phyloP scores from a whole-genome alignment of 768 basidiomycete species.

The Hygrophorus pudorinus region DNA sequence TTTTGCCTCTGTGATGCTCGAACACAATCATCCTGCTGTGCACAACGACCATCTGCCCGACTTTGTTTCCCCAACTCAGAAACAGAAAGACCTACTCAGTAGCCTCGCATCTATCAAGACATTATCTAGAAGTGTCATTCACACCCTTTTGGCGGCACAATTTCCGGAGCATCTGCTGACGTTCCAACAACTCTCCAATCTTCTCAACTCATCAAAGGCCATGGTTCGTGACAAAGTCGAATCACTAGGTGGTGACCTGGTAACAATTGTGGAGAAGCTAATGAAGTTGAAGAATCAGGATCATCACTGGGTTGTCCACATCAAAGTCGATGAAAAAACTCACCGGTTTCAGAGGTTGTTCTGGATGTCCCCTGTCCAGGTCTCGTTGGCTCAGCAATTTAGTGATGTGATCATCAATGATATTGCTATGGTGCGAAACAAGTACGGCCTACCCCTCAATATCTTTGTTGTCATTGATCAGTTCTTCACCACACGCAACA shows the following conservation, averaged over 20 bases:
- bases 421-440: slow-evolving; percentile 19
- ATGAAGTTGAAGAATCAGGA: no score
- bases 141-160: neutral
- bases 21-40: no score
- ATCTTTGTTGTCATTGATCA: slow-evolving; percentile 24
- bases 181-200: slow-evolving; percentile 21
- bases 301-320: no score
- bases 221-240: slow-evolving; percentile 12
- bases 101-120: no score
- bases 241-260: slow-evolving; percentile 19
- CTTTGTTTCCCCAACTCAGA: no score
- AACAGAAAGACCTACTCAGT: no score
- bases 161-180: slow-evolving; percentile 11
- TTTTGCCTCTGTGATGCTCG: no score
- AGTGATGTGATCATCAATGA: slow-evolving; percentile 24
- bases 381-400: slow-evolving; percentile 12
- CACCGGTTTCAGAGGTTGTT: slow-evolving; percentile 14
- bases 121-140: no score
- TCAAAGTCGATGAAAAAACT: no score
- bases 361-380: slow-evolving; percentile 24
- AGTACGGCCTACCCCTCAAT: slow-evolving; percentile 19
- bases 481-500: slow-evolving; percentile 15
- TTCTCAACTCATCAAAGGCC: slow-evolving; percentile 13
- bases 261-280: slow-evolving; percentile 17
- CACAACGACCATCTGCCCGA: no score